Evolutionary conservation across 495 filamentous ascomycete species (phyloP), one percentile per base, ranked within the genome.

Genomic region (Friedmanniomyces endolithicus): DNA sequence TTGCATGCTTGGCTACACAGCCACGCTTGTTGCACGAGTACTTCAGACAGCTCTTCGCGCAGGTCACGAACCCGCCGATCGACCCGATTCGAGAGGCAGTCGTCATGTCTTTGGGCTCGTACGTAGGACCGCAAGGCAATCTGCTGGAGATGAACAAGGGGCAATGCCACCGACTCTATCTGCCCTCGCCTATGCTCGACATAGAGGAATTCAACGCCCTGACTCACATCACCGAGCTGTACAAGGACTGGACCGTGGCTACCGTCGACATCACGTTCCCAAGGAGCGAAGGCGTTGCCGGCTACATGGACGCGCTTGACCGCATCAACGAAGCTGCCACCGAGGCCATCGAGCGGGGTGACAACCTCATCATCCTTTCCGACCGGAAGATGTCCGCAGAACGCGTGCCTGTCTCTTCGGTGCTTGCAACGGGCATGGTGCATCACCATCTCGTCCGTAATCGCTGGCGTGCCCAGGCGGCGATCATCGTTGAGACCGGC

Each of bases 11-110:
- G 59, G 85, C 92, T 27, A 78, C 83, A 47, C 85, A 92, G 52
- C 90, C 92, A 52, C 88, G 90, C 63, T 75, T 97, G 52, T 80
- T 97, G 39, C 95, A 87, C 67, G 92, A 99, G 69, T 99, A 99
- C 71, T 99, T 97, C 83, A 83, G 94, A 29, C 88, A 99, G 73
- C 83, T 99, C 29, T 99, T 99, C 67, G 92, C 92, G 9, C 92
- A 99, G 74, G 92, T 99, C 69, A 99, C 92, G 34, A 99, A 99
- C 67, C 92, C 92, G 54, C 92, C 92, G 7, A 99, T 99, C 67
- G 92, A 99, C 65, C 92, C 92, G 7, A 99, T 99, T 63, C 80
- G 92, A 71, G 92, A 99, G 74, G 92, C 92, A 17, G 92, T 97
- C 56, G 92, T 99, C 67, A 99, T 99, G 92, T 97, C 94, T 45